A percentile compares a stretch with the other conserved stretches of the same genome.
Evolutionary conservation across 805 yeast species (phyloP).

Genomic region (Peterozyma toletana): DNA sequence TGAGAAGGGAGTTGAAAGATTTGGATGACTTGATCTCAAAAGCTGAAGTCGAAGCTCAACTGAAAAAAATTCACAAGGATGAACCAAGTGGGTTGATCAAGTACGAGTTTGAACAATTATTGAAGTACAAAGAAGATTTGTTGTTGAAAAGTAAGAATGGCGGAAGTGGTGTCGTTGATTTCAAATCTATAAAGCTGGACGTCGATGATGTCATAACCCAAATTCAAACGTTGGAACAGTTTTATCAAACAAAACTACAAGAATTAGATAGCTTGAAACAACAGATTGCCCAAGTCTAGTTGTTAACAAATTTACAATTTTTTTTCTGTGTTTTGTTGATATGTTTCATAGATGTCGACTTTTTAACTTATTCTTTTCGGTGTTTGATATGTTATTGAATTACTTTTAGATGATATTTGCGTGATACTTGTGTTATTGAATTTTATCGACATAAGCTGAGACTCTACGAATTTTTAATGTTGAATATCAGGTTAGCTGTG

Average conservation of each 20-base stretch:
- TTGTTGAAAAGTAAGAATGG: constrained; percentile 32
- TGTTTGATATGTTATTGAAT: constrained; percentile 8
- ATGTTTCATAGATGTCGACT: too few relatives aligned
- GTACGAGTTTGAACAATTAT: constrained; percentile 74
- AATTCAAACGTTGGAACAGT: constrained; percentile 64
- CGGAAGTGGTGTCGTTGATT: constrained; percentile 42
- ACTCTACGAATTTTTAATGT: too few relatives aligned
- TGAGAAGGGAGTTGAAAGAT: constrained; percentile 71
- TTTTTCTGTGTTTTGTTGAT: too few relatives aligned
- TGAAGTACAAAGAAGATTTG: constrained; percentile 68
- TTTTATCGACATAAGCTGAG: too few relatives aligned
- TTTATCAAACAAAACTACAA: constrained; percentile 48
- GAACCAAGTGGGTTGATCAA: constrained; percentile 24
- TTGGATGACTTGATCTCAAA: constrained; percentile 58
- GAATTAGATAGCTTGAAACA: constrained; percentile 48
- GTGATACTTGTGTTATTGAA: too few relatives aligned
- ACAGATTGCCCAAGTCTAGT: constrained; percentile 21
- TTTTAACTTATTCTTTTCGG: too few relatives aligned
- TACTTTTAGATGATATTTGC: neutral
- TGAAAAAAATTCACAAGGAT: constrained; percentile 17
- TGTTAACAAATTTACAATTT: too few relatives aligned
- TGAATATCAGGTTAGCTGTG: too few relatives aligned
- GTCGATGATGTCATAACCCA: constrained; percentile 71
- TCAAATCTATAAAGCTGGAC: constrained; percentile 23
- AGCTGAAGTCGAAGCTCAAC: constrained; percentile 42